Evolutionary conservation across 306 rosid genomes (phyloP).

Genomic region (Datisca glomerata): DNA sequence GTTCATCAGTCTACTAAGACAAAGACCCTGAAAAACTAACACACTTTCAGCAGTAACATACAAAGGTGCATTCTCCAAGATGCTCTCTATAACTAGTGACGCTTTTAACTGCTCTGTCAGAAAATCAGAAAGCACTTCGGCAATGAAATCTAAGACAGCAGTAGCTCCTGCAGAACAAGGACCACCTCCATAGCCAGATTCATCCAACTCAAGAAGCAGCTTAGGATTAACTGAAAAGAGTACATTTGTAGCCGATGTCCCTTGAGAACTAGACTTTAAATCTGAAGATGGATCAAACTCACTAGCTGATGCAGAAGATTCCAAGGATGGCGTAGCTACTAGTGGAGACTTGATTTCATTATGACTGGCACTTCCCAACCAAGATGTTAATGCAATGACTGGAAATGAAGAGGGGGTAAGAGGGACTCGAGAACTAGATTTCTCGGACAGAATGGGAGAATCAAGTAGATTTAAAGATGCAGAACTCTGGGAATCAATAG

Average conservation of each 20-base stretch:
- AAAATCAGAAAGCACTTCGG: slow-evolving; percentile 93
- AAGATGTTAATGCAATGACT: slow-evolving; percentile 63
- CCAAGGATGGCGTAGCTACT: slow-evolving; percentile 55
- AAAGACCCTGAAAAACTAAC: slow-evolving; percentile 90
- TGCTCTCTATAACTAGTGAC: slow-evolving; percentile 61
- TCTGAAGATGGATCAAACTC: slow-evolving; percentile 66
- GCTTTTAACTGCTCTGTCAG: slow-evolving; percentile 87
- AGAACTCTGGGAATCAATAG: slow-evolving; percentile 65
- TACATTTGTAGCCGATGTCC: slow-evolving; percentile 44
- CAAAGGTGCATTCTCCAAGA: slow-evolving; percentile 79
- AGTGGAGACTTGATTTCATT: slow-evolving; percentile 48
- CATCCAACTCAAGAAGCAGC: slow-evolving; percentile 77
- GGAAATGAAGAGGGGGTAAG: slow-evolving; percentile 48
- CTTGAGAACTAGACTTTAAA: slow-evolving; percentile 48
- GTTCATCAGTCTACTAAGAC: slow-evolving; percentile 87
- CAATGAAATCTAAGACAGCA: slow-evolving; percentile 89
- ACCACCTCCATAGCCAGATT: slow-evolving; percentile 98
- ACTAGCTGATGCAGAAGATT: slow-evolving; percentile 37
- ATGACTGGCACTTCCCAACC: slow-evolving; percentile 67
- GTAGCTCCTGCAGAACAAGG: slow-evolving; percentile 97
- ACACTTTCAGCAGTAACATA: slow-evolving; percentile 70
- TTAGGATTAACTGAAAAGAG: slow-evolving; percentile 61
- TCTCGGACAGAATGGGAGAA: slow-evolving; percentile 81
- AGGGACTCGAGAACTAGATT: slow-evolving; percentile 52
- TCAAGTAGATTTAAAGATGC: slow-evolving; percentile 44